Base-by-base conservation (phyloP, 352 stramenopile species). In the Thraustochytrium striatum region DNA sequence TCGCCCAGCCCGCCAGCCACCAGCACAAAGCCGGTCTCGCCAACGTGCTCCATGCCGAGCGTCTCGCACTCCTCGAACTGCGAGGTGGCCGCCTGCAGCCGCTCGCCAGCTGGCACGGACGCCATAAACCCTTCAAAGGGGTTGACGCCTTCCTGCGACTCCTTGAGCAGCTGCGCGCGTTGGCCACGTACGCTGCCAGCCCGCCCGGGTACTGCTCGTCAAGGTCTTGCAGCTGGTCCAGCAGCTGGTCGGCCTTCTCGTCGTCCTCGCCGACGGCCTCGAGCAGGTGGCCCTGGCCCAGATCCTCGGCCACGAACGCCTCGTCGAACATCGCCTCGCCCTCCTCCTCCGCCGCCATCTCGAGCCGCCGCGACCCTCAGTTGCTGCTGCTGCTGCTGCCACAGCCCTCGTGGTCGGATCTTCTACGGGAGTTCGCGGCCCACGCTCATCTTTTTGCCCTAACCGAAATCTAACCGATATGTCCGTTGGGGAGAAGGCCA, bases 1-100 rank as follows among this genome's bases (percentile, higher is more conserved):
- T 99, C 96, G 19, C 96, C 96, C 2, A 99, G 85, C 13, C 96
- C 96, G 30, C 96, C 96, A 8, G 95, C 96, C 25, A 99, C 96
- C 13, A 99, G 85, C 21, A 98, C 94, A 84, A 98, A 98, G 36
- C 89, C 93, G 61, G 88, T 90, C 32, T 92, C 87, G 50, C 91
- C 91, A 32, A 85, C 69, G 13, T 83, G 55, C 84, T 97, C 91
- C 25, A 88, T 87, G 53, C 92, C 92, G 32, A 85, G 65, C 21
- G 82, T 53, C 84, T 97, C 92, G 25, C 87, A 84, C 2, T 85
- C 82, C 28, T 85, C 72, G 80, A 91, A 96, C 57, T 91, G 83
- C 32, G 83, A 35, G 1, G 85, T 91, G 3, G 88, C 89, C 30
- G 91, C 89, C 75, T 87, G 72, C 21, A 90, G 78, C 28, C 79